Conservation (phyloP, 2,329 filamentous ascomycete species). For the Sordariomycetes sp. region DNA sequence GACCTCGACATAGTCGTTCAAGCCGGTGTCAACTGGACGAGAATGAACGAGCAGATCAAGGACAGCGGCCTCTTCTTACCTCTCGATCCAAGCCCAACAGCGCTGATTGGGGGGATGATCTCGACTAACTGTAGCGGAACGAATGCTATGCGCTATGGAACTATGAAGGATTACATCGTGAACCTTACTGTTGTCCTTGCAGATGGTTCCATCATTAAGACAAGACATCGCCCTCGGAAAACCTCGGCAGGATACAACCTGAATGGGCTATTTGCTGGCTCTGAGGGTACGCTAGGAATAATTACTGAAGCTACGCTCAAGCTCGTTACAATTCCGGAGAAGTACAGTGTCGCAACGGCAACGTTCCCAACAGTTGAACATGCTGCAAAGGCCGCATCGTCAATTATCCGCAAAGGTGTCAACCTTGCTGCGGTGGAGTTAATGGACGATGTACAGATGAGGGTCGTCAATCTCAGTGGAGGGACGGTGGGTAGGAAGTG, state of each 20-base stretch:
- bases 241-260: constrained; percentile 65
- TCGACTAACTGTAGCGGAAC: constrained; percentile 59
- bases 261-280: constrained; percentile 59
- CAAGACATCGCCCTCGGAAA: constrained; percentile 56
- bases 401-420: constrained; percentile 55
- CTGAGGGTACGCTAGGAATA: constrained; percentile 62
- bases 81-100: constrained; percentile 57
- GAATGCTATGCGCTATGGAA: constrained; percentile 57
- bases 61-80: constrained; percentile 58
- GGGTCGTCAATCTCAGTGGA: constrained; percentile 53
- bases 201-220: constrained; percentile 59
- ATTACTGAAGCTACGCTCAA: constrained; percentile 65
- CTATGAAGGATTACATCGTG: constrained; percentile 69
- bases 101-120: constrained; percentile 50
- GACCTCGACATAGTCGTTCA: constrained; percentile 67
- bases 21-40: constrained; percentile 59
- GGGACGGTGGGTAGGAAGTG: constrained; percentile 50
- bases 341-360: constrained; percentile 56
- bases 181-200: constrained; percentile 63
- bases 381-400: constrained; percentile 54
- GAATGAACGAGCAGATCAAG: constrained; percentile 55
- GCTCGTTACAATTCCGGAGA: constrained; percentile 52
- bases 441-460: constrained; percentile 58
- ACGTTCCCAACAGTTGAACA: constrained; percentile 49
- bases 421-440: constrained; percentile 58